phyloP scores from a whole-genome alignment of 768 basidiomycete genomes.

The Russula sp. region DNA sequence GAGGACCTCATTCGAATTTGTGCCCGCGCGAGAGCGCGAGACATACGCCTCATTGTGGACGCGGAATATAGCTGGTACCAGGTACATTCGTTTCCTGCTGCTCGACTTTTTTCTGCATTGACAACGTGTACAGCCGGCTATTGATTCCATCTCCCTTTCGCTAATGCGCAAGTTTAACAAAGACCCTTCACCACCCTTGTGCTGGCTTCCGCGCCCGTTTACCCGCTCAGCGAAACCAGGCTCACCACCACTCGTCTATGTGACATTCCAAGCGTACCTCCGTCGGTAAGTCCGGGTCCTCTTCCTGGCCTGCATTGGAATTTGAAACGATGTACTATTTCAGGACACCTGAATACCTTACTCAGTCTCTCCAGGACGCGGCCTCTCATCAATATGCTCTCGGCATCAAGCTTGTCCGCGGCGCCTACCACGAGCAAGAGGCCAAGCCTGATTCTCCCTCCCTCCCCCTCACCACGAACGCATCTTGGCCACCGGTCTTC shows the following conservation, averaged over 20 bases:
- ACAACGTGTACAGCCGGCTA: constrained; percentile 52
- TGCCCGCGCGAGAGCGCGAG: constrained; percentile 49
- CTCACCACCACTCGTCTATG: constrained; percentile 60
- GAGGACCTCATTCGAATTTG: constrained; percentile 61
- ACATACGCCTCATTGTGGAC: constrained; percentile 72
- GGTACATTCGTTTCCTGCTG: constrained; percentile 25
- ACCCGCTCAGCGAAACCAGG: not conserved
- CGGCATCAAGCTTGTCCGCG: constrained; percentile 89
- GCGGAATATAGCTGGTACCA: constrained; percentile 69
- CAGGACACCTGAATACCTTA: constrained; percentile 67
- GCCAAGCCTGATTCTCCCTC: constrained; percentile 30
- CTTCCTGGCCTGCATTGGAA: not conserved
- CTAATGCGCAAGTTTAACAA: constrained; percentile 77
- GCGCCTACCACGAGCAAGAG: constrained; percentile 86
- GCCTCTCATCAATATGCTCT: constrained; percentile 60
- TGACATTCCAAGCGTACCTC: constrained; percentile 87
- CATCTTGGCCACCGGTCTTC: constrained; percentile 59
- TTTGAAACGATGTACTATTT: not conserved
- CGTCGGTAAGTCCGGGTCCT: constrained; percentile 42
- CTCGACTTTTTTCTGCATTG: not conserved
- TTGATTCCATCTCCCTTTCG: constrained; percentile 72
- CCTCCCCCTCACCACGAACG: constrained; percentile 52
- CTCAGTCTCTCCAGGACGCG: constrained; percentile 59
- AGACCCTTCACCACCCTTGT: constrained; percentile 23
- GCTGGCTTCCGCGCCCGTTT: not conserved